Evolutionary conservation across 345 rosid species (phyloP).

Genomic region (Combretum micranthum): DNA sequence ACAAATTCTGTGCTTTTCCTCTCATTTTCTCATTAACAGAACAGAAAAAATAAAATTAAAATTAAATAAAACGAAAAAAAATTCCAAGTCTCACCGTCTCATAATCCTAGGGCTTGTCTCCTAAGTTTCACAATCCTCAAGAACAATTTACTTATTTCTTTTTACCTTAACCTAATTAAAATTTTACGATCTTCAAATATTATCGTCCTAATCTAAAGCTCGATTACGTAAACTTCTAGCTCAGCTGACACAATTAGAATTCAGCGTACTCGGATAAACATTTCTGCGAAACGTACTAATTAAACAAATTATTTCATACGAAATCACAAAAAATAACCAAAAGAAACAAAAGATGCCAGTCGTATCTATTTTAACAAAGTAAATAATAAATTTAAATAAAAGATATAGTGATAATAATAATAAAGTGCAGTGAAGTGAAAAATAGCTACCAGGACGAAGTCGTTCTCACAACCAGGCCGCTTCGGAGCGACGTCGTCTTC

Average conservation of each 20-base stretch:
- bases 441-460: conserved; percentile 70
- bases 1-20: neutral
- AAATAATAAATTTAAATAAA: neutral
- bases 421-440: neutral
- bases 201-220: too few species aligned
- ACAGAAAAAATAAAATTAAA: neutral
- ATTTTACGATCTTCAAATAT: too few species aligned
- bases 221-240: too few species aligned
- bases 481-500: conserved; percentile 66
- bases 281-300: too few species aligned
- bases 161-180: neutral
- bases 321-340: neutral
- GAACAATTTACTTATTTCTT: neutral
- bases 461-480: conserved; percentile 80
- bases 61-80: neutral
- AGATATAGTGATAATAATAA: neutral
- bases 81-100: neutral
- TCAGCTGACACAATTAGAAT: too few species aligned
- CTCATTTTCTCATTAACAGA: neutral
- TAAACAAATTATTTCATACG: neutral
- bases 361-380: conserved; percentile 1
- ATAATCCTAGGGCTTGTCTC: neutral
- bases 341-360: neutral
- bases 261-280: too few species aligned
- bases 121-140: neutral